Conservation (phyloP, 306 rosid genomes). For the Citrullus colocynthis region DNA sequence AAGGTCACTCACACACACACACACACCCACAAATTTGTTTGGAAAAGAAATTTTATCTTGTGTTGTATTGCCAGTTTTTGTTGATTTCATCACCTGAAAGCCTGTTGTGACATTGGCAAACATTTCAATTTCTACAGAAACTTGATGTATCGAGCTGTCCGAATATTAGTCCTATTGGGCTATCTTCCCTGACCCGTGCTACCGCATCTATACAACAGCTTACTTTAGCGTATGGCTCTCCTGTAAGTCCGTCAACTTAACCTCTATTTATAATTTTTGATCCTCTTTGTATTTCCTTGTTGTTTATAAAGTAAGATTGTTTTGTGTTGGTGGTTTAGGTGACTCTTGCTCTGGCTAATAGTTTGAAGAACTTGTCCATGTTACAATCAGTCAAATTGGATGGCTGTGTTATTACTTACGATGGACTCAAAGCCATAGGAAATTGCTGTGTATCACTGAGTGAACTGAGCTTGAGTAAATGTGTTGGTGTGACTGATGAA, state of each 20-base stretch:
- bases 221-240: conserved; percentile 54
- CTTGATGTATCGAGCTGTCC: conserved; percentile 84
- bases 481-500: conserved; percentile 70
- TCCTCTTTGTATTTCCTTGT: conserved; percentile 6
- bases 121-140: conserved; percentile 39
- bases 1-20: not conserved
- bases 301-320: not conserved
- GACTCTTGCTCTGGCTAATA: conserved; percentile 51
- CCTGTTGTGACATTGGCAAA: not conserved
- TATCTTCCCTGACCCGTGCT: conserved; percentile 45
- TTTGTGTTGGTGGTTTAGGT: conserved; percentile 40
- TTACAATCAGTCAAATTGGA: conserved; percentile 74
- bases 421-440: conserved; percentile 75
- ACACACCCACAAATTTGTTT: not conserved
- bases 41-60: too few species aligned
- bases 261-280: not conserved
- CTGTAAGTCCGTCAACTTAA: conserved; percentile 38
- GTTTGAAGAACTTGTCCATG: conserved; percentile 48
- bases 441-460: conserved; percentile 46
- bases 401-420: conserved; percentile 47
- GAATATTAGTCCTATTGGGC: conserved; percentile 46
- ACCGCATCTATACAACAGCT: conserved; percentile 49
- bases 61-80: not conserved
- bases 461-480: conserved; percentile 84
- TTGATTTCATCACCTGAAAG: conserved; percentile 9